Evolutionary conservation across 192 early-diverging fungal species (phyloP).

Genomic region (Chytriomyces confervae): DNA sequence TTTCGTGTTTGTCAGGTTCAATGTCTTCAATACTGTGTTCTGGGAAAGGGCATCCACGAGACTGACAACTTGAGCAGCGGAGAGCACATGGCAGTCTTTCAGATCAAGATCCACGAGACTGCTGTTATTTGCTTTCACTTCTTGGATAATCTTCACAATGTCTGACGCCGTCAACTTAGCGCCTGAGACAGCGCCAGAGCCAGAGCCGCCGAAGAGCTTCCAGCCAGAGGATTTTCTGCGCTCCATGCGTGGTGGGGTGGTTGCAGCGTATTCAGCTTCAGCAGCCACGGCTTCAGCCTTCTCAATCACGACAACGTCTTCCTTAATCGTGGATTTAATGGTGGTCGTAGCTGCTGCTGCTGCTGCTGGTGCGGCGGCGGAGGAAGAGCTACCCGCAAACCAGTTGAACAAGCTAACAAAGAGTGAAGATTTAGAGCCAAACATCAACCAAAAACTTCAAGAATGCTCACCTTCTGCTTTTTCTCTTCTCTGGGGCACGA

Average conservation of each 20-base stretch:
- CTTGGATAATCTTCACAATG: conserved; percentile 23
- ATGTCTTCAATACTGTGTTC: conserved; percentile 29
- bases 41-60: conserved; percentile 35
- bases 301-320: conserved; percentile 24
- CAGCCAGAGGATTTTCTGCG: conserved; percentile 36
- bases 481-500: conserved; percentile 15
- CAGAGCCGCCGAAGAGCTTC: conserved; percentile 4
- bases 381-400: conserved; percentile 17
- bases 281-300: conserved; percentile 15
- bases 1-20: conserved; percentile 43
- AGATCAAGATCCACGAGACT: conserved; percentile 22
- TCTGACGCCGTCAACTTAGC: conserved; percentile 14
- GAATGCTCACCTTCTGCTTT: conserved; percentile 17
- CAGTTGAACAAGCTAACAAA: conserved; percentile 24
- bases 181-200: neutral
- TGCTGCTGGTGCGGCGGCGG: neutral
- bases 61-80: conserved; percentile 21
- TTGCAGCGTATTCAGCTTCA: neutral
- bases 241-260: conserved; percentile 29
- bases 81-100: conserved; percentile 39
- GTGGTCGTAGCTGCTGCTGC: neutral
- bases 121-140: conserved; percentile 4
- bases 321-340: neutral
- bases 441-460: neutral
- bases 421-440: neutral